Conservation (phyloP, 2,329 filamentous ascomycete genomes). For the Chaetomium sp. region DNA sequence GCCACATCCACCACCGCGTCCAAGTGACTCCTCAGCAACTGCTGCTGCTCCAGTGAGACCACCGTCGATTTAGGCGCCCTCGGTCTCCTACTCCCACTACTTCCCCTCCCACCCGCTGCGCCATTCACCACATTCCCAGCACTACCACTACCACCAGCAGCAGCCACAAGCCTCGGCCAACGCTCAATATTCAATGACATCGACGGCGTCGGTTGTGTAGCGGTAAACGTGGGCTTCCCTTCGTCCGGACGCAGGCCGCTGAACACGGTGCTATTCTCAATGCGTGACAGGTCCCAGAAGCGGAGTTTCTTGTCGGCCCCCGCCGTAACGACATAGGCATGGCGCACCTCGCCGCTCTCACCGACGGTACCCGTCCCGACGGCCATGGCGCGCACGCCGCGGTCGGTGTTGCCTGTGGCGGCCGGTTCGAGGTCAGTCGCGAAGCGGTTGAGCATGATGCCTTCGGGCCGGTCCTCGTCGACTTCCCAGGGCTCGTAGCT, state of each 20-base stretch:
- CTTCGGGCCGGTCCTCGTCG: conserved; percentile 81
- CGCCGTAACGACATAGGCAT: conserved; percentile 79
- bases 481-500: conserved; percentile 80
- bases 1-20: conserved; percentile 84
- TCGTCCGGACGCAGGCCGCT: conserved; percentile 70
- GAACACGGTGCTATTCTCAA: conserved; percentile 72
- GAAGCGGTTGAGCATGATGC: conserved; percentile 72
- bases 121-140: conserved; percentile 23
- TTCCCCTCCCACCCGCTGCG: conserved; percentile 17
- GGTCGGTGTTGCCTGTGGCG: conserved; percentile 48
- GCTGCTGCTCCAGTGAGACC: conserved; percentile 81
- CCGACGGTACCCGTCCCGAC: conserved; percentile 57
- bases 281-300: conserved; percentile 81
- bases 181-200: conserved; percentile 63
- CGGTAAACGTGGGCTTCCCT: conserved; percentile 64
- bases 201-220: conserved; percentile 54
- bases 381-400: conserved; percentile 68
- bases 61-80: conserved; percentile 69
- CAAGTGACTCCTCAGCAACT: conserved; percentile 76
- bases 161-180: conserved; percentile 35
- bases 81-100: conserved; percentile 25
- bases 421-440: conserved; percentile 64
- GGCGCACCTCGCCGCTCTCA: conserved; percentile 62
- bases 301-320: conserved; percentile 86
- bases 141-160: conserved; percentile 17